Conservation (phyloP, 306 rosid genomes). For the Betula pendula region DNA sequence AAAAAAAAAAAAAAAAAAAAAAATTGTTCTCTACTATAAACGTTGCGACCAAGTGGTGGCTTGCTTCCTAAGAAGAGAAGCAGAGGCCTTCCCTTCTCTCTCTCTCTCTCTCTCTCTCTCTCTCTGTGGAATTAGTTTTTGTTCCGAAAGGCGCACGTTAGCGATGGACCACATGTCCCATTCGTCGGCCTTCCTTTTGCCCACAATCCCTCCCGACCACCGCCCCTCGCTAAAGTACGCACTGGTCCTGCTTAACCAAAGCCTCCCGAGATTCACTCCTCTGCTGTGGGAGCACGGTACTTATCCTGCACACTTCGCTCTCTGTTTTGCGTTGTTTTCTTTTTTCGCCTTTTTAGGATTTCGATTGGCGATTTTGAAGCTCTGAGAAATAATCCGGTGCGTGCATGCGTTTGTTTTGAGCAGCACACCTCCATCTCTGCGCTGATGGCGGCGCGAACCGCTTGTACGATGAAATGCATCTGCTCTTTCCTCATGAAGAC, state of each 20-base stretch:
- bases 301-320: conserved; percentile 8
- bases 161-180: conserved; percentile 61
- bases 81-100: too few relatives aligned
- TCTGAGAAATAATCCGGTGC: conserved; percentile 13
- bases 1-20: too few relatives aligned
- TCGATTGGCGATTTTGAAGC: not conserved
- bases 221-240: conserved; percentile 42
- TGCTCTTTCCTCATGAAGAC: conserved; percentile 52
- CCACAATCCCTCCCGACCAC: conserved; percentile 28
- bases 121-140: not conserved
- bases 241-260: conserved; percentile 76
- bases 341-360: not conserved
- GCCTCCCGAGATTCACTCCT: conserved; percentile 76
- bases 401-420: conserved; percentile 33
- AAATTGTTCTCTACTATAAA: too few relatives aligned
- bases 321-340: not conserved
- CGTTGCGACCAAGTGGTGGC: too few relatives aligned
- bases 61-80: too few relatives aligned
- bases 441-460: conserved; percentile 99
- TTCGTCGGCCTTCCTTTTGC: conserved; percentile 70
- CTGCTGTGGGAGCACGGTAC: conserved; percentile 88
- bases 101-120: not conserved
- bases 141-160: not conserved
- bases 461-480: conserved; percentile 81
- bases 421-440: conserved; percentile 74